Percentiles rank a stretch among this genome's conserved stretches.
Conservation (phyloP, 2,329 filamentous ascomycete species). For the Aspergillus ochraceoroseus region DNA sequence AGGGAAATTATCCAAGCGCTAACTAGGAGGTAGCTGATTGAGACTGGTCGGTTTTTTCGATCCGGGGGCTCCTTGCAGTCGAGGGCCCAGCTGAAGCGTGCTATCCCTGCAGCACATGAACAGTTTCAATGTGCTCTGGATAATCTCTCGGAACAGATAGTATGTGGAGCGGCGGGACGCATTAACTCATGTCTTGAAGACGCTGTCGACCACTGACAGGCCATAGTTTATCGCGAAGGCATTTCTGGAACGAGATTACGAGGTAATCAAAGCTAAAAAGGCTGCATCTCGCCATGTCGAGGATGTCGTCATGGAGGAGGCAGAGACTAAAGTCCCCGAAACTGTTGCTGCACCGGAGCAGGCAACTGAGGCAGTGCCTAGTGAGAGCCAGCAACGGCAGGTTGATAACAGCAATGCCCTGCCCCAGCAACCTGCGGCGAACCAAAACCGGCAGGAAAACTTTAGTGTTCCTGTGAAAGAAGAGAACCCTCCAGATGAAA, state of each 20-base stretch:
- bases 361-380: conserved; percentile 19
- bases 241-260: conserved; percentile 42
- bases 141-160: conserved; percentile 42
- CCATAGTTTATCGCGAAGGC: conserved; percentile 42
- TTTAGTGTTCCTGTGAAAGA: conserved; percentile 22
- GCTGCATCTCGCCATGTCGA: conserved; percentile 24
- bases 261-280: conserved; percentile 34
- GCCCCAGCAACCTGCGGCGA: conserved; percentile 15
- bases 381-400: conserved; percentile 17
- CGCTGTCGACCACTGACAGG: conserved; percentile 3
- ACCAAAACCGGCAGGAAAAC: conserved; percentile 13
- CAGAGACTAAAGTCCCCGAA: conserved; percentile 18
- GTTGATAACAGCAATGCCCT: conserved; percentile 12
- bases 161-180: too few relatives aligned
- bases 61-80: conserved; percentile 34
- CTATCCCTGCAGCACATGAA: conserved; percentile 38
- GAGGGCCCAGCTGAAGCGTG: conserved; percentile 34
- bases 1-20: too few relatives aligned
- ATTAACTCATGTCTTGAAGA: neutral
- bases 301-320: conserved; percentile 32
- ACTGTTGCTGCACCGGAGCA: conserved; percentile 19
- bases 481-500: conserved; percentile 22
- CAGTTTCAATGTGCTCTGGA: conserved; percentile 41
- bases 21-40: conserved; percentile 36
- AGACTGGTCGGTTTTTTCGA: conserved; percentile 41